Conservation (phyloP, 352 stramenopile species). For the Phytophthora brassicae region DNA sequence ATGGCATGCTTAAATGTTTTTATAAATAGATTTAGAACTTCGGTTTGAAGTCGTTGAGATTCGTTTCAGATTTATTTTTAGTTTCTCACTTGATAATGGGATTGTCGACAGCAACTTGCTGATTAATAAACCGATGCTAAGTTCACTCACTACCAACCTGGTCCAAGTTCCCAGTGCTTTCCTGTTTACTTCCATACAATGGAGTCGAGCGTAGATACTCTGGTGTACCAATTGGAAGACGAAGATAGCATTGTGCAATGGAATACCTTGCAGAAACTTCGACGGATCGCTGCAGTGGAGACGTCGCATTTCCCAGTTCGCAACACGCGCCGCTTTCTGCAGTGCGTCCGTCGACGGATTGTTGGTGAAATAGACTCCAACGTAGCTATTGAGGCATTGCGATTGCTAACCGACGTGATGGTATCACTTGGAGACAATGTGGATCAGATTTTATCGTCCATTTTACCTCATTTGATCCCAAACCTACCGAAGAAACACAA, state of each 20-base stretch:
- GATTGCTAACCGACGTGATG: constrained; percentile 68
- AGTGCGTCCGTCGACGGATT: constrained; percentile 65
- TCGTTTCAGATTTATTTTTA: constrained; percentile 34
- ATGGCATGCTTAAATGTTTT: constrained; percentile 5
- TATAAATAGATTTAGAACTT: constrained; percentile 21
- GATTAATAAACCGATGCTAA: constrained; percentile 22
- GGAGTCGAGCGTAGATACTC: constrained; percentile 63
- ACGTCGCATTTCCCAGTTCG: constrained; percentile 65
- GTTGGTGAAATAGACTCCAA: constrained; percentile 37
- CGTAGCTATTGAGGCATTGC: constrained; percentile 54
- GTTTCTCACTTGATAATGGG: constrained; percentile 10
- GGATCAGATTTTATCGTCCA: constrained; percentile 67
- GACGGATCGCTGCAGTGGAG: constrained; percentile 67
- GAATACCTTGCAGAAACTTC: constrained; percentile 61
- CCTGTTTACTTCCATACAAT: constrained; percentile 26
- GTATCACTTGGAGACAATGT: constrained; percentile 60
- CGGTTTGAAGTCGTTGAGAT: neutral
- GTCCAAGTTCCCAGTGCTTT: constrained; percentile 17
- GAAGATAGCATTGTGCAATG: constrained; percentile 55
- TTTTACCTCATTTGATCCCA: constrained; percentile 67
- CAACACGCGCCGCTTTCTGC: constrained; percentile 71
- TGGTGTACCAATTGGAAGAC: constrained; percentile 83
- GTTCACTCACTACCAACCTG: neutral
- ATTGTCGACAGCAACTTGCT: constrained; percentile 15
- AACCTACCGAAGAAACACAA: constrained; percentile 34